Conservation (phyloP, 164 flowering plant genomes). For the Cinnamomum chago region DNA sequence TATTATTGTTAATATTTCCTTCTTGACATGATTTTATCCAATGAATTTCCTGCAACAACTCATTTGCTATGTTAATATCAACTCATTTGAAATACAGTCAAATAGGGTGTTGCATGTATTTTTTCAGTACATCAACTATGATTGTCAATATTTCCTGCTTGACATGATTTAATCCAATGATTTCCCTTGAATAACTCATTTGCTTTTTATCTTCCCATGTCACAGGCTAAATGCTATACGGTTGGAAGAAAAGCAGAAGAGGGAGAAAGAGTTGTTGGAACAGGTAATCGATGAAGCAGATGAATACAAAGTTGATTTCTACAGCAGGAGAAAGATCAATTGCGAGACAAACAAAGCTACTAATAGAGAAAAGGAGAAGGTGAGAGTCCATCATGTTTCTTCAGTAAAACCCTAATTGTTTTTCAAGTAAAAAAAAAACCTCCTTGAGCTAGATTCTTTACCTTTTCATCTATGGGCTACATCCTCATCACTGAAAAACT, state of each 20-base stretch:
- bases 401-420: neutral
- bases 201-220: neutral
- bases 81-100: too few species aligned
- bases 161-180: neutral
- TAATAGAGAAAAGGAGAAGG: slow-evolving; percentile 65
- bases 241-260: slow-evolving; percentile 58
- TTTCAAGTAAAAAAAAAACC: too few species aligned
- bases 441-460: too few species aligned
- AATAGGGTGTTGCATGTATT: too few species aligned
- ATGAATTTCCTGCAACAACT: too few species aligned
- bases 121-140: too few species aligned
- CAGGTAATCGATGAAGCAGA: slow-evolving; percentile 58
- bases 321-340: slow-evolving; percentile 32
- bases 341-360: slow-evolving; percentile 39
- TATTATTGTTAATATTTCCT: too few species aligned
- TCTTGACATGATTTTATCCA: too few species aligned
- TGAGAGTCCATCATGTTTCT: slow-evolving; percentile 11
- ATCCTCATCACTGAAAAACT: too few species aligned
- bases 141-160: neutral
- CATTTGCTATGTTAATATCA: too few species aligned
- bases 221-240: slow-evolving; percentile 46
- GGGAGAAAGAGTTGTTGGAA: slow-evolving; percentile 49
- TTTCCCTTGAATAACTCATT: neutral
- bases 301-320: slow-evolving; percentile 48
- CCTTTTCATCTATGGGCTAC: too few species aligned